Evolutionary conservation across 2,329 filamentous ascomycete genomes (phyloP).

Genomic region (Aspergillus sp.): DNA sequence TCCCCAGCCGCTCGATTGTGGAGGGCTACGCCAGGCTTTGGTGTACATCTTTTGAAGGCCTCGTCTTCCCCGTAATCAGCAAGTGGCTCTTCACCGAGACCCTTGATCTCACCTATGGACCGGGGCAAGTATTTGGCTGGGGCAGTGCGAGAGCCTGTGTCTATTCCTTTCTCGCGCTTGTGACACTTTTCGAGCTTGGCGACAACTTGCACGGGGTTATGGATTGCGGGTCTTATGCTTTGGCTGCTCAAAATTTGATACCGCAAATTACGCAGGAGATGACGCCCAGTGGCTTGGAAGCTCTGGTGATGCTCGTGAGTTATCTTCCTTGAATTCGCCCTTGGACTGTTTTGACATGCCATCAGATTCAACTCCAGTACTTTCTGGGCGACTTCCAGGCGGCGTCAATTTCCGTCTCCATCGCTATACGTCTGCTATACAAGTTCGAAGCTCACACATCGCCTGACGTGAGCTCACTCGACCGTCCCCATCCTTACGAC

Average conservation of each 20-base stretch:
- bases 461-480: not conserved
- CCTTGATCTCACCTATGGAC: conserved; percentile 7
- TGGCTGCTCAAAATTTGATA: conserved; percentile 10
- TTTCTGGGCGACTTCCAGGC: conserved; percentile 23
- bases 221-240: conserved; percentile 21
- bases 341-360: not conserved
- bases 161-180: conserved; percentile 8
- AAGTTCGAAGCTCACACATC: not conserved
- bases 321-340: not conserved
- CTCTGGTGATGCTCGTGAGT: not conserved
- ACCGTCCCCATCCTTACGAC: not conserved
- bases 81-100: not conserved
- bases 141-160: conserved; percentile 15
- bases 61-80: conserved; percentile 4
- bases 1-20: not conserved
- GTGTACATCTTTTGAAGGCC: not conserved
- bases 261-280: conserved; percentile 19
- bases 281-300: conserved; percentile 8
- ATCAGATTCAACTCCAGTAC: conserved; percentile 22
- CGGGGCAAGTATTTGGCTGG: not conserved
- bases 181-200: not conserved
- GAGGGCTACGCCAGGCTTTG: not conserved
- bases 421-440: conserved; percentile 23
- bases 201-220: not conserved
- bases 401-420: conserved; percentile 20